Conservation (phyloP, 495 filamentous ascomycete species). For the Hypoxylon perforatum region DNA sequence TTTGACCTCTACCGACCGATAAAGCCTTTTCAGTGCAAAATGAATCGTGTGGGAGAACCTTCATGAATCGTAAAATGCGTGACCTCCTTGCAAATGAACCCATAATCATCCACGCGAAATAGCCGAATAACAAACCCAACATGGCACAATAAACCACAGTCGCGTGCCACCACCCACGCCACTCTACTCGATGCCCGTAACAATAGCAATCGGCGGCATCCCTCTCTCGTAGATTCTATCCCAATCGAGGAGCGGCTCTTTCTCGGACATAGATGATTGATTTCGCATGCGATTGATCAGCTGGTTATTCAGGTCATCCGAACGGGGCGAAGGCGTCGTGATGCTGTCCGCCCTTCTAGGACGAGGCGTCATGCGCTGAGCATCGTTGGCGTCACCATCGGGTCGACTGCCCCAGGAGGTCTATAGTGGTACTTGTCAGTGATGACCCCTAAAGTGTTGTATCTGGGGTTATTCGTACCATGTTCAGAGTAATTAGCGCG, state of each 20-base stretch:
- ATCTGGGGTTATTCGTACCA: slow-evolving; percentile 32
- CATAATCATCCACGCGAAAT: slow-evolving; percentile 30
- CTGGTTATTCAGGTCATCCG: slow-evolving; percentile 48
- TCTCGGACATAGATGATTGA: slow-evolving; percentile 42
- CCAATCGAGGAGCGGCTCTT: slow-evolving; percentile 25
- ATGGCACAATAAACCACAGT: slow-evolving; percentile 8
- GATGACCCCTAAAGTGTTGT: not conserved
- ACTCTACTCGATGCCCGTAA: too few species aligned
- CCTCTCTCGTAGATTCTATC: slow-evolving; percentile 30
- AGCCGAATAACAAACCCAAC: slow-evolving; percentile 27
- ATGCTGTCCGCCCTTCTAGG: slow-evolving; percentile 60
- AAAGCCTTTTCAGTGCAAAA: slow-evolving; percentile 28
- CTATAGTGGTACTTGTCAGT: slow-evolving; percentile 55
- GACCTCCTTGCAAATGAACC: slow-evolving; percentile 16
- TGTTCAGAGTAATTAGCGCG: slow-evolving; percentile 62
- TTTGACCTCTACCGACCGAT: slow-evolving; percentile 43
- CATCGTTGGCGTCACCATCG: slow-evolving; percentile 72
- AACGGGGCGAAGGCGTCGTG: slow-evolving; percentile 52
- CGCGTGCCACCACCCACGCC: slow-evolving; percentile 17
- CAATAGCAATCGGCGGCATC: slow-evolving; percentile 27
- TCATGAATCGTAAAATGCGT: slow-evolving; percentile 46
- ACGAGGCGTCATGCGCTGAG: slow-evolving; percentile 63
- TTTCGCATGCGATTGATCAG: too few species aligned
- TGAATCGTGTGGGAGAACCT: slow-evolving; percentile 32
- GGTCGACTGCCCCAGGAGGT: slow-evolving; percentile 77